Conservation (phyloP, 2,329 filamentous ascomycete species). For the Beauveria caledonica region DNA sequence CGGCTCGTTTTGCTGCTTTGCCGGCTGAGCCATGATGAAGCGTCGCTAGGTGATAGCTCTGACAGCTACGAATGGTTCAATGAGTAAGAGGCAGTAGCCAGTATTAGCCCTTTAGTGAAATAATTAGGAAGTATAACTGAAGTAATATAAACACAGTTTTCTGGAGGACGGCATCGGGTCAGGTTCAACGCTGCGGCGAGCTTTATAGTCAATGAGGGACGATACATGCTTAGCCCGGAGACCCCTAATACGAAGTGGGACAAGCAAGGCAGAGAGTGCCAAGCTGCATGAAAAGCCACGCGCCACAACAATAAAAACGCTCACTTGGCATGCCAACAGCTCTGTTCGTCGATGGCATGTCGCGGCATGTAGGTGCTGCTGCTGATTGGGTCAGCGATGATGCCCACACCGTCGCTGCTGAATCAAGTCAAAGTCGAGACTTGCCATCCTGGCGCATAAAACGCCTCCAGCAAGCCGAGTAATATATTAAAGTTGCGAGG, state of each 20-base stretch:
- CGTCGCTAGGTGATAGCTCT: background rate
- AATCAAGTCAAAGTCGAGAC: background rate
- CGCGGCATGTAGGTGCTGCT: background rate
- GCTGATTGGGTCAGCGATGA: background rate
- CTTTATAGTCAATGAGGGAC: background rate
- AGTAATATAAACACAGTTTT: background rate
- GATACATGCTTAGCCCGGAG: background rate
- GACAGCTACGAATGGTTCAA: too few relatives aligned
- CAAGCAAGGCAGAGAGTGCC: background rate
- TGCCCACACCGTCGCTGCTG: background rate
- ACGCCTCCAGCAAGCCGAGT: background rate
- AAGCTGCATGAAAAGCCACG: background rate
- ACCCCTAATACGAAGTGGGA: too few relatives aligned
- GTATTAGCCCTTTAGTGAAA: too few relatives aligned
- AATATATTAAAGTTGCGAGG: background rate
- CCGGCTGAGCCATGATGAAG: background rate
- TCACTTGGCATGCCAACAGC: too few relatives aligned
- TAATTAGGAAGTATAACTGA: background rate
- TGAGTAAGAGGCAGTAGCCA: background rate
- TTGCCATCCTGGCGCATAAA: background rate
- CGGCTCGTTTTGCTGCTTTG: background rate
- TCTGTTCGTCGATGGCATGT: background rate
- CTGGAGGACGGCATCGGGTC: too few relatives aligned
- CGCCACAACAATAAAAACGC: too few relatives aligned
- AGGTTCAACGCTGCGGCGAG: background rate